Evolutionary conservation across 2,329 filamentous ascomycete species (phyloP), one percentile per base, ranked within the genome.

Genomic region (Cercospora canescens): DNA sequence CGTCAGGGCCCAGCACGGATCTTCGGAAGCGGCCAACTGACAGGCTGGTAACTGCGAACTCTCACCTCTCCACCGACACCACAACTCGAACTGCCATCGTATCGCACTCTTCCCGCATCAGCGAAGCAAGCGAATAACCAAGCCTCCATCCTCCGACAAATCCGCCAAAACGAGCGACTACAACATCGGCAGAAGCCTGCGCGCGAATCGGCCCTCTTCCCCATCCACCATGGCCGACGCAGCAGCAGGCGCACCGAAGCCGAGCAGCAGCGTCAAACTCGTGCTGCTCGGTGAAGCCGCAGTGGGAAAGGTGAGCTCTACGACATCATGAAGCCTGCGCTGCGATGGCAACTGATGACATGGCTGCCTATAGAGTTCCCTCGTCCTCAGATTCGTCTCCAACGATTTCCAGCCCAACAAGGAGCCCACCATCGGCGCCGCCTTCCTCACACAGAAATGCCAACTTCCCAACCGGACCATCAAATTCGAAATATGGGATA

Each of bases 341-440:
- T 16, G 6, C 35, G 9, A 50, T 3, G 18, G 21, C 52, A 21
- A 14, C 62, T 67, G 64, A 62, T 62, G 63, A 56, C 24, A n/a
- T 62, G 66, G 62, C 62, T 59, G 63, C 69, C 66, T 63, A 63
- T 76, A 96, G 95, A 98, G 95, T 58, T 99, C 95, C 54, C 89
- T 99, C 66, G 95, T 99, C 70, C 87, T 99, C 78, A 93, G 95
- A 77, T 99, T 99, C 82, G 95, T 99, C 79, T 98, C 98, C 86
- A 95, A 99, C 83, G 94, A 98, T 82, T 99, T 99, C 77, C 95
- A 99, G 84, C 95, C 98, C 83, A 98, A 98, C 83, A 98, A 98
- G 85, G 95, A 99, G 81, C 95, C 95, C 69, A 99, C 95, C 71
- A 99, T 99, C 82, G 95, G 95, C 86, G 95, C 95, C 76, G 95